Evolutionary conservation across 805 yeast species (phyloP).

Genomic region (Starmerella vitae): DNA sequence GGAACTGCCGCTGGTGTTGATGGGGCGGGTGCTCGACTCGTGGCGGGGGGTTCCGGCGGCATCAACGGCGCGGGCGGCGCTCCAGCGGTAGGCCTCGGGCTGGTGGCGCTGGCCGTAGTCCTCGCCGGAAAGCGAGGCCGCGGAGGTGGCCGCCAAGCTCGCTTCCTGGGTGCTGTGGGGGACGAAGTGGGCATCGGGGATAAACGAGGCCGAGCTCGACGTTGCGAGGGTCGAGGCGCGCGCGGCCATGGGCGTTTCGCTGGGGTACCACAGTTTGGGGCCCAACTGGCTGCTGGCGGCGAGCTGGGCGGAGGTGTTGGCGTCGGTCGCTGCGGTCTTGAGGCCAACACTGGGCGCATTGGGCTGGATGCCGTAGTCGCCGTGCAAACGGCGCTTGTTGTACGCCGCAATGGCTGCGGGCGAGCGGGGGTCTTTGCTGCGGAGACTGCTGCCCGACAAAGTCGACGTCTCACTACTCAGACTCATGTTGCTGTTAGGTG

Average conservation of each 20-base stretch:
- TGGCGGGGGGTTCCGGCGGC: slow-evolving; percentile 9
- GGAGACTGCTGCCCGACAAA: slow-evolving; percentile 5
- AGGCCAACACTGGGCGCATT: slow-evolving; percentile 30
- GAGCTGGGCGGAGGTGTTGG: slow-evolving; percentile 26
- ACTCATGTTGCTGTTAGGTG: slow-evolving; percentile 6
- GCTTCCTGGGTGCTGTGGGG: slow-evolving; percentile 18
- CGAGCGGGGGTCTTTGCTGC: slow-evolving; percentile 9
- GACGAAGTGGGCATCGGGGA: slow-evolving; percentile 14
- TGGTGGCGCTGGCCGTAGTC: slow-evolving; percentile 26
- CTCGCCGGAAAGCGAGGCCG: slow-evolving; percentile 23
- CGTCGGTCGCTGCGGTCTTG: slow-evolving; percentile 19
- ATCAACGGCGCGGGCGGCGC: slow-evolving; percentile 15
- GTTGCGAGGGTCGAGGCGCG: slow-evolving; percentile 29
- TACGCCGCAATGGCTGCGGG: slow-evolving; percentile 27
- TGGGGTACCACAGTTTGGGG: slow-evolving; percentile 28
- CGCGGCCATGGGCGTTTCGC: slow-evolving; percentile 23
- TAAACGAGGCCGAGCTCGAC: slow-evolving; percentile 23
- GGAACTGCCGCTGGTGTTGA: slow-evolving; percentile 7
- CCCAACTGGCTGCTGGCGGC: slow-evolving; percentile 26
- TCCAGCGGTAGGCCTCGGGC: slow-evolving; percentile 28
- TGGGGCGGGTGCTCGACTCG: slow-evolving; percentile 8
- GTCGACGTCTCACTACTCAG: slow-evolving; percentile 11
- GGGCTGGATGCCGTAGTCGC: slow-evolving; percentile 26
- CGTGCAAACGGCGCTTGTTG: slow-evolving; percentile 25
- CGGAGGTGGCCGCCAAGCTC: slow-evolving; percentile 26